Percentiles rank a stretch among this genome's conserved stretches.
Conservation (phyloP, 208 protist genomes). For the Phytomonas sp. region DNA sequence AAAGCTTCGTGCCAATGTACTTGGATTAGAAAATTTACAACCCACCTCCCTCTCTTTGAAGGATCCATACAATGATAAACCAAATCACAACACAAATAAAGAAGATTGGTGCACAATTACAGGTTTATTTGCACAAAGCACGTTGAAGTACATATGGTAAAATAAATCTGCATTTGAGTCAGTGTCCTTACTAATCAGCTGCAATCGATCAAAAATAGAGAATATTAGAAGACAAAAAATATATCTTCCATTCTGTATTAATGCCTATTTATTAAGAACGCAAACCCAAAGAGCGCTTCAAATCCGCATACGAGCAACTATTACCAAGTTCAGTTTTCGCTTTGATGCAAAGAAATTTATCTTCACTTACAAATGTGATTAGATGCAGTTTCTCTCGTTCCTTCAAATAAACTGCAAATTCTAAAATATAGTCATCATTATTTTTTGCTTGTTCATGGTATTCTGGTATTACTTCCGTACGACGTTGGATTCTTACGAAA, state of each 20-base stretch:
- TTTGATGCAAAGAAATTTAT: conserved; percentile 75
- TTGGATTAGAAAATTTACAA: neutral
- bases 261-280: conserved; percentile 2
- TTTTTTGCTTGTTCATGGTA: conserved; percentile 40
- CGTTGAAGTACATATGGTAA: neutral
- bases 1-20: neutral
- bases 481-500: conserved; percentile 46
- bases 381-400: conserved; percentile 12
- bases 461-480: conserved; percentile 41
- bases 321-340: conserved; percentile 54
- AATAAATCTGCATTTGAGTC: neutral
- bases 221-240: neutral
- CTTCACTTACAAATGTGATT: conserved; percentile 72
- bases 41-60: neutral
- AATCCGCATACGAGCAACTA: conserved; percentile 31
- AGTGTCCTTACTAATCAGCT: neutral
- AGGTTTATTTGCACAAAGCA: neutral
- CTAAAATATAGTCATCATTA: conserved; percentile 79
- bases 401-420: conserved; percentile 68
- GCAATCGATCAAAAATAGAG: neutral
- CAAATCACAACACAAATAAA: neutral
- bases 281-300: conserved; percentile 32
- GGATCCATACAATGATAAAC: neutral
- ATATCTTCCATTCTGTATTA: neutral
- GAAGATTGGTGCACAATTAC: neutral